Evolutionary conservation across 2,329 filamentous ascomycete species (phyloP), one percentile per base, ranked within the genome.

Genomic region (Hirsutella minnesotensis): DNA sequence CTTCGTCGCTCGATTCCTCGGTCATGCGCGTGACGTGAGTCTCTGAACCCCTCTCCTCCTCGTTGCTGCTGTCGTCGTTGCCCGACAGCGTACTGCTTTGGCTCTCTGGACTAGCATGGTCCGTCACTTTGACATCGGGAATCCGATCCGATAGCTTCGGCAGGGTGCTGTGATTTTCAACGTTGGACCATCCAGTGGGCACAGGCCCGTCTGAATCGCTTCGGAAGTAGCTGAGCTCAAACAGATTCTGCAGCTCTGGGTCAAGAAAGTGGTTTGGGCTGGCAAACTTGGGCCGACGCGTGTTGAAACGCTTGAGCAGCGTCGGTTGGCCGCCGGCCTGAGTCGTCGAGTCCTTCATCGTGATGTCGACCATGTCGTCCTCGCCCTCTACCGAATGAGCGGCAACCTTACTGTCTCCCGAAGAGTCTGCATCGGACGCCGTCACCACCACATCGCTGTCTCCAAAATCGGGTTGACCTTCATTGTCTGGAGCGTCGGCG

Each of bases 341-440:
- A 27, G 38, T 39, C n/a, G 19, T n/a, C 5, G 67, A 66, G 52
- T 87, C 82, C 42, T 79, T 80, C 81, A 95, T 89, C 1, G 84
- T 85, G 15, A 98, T 81, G 56, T 95, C 86, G 5, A 96, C 85
- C 54, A 95, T 78, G 47, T 86, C 86, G 47, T 95, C 89, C 59
- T 95, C 90, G 9, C 87, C 85, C 57, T 89, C 82, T 2, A 94
- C 75, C 3, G 89, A 95, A 22, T 78, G 75, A 37, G 86, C 82
- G 45, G 82, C 76, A 38, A 95, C 72, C 55, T 83, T 83, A 19
- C 75, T 70, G 49, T 84, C 83, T 9, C 74, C 76, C 4, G 79
- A 79, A 4, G 79, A 82, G 48, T 84, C 77, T 3, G 74, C 76
- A 47, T 79, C 75, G 1, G 77, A 80, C 18, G 68, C 70, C 44